A percentile compares a stretch with the other conserved stretches of the same genome.
Conservation (phyloP, 176 grass and related monocot genomes). For the Hordeum vulgare region DNA sequence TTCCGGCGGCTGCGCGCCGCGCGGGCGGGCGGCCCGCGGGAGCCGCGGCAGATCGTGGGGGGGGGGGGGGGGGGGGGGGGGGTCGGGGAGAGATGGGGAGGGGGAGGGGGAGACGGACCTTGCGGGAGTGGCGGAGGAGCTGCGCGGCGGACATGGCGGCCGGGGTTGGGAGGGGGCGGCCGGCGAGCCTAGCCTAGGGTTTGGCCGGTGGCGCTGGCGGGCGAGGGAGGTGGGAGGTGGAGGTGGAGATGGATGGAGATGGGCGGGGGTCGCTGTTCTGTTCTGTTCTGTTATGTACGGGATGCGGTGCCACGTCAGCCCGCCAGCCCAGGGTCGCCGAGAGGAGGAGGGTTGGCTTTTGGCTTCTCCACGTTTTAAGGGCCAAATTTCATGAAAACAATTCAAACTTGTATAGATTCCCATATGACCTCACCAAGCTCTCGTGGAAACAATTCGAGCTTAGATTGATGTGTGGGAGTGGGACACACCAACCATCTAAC, state of each 20-base stretch:
- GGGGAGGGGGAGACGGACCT: conserved; percentile 19
- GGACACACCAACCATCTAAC: no score
- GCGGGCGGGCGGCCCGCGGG: not conserved
- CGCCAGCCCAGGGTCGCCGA: not conserved
- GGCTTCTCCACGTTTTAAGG: no score
- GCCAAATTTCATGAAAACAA: no score
- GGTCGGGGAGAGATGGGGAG: not conserved
- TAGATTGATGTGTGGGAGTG: no score
- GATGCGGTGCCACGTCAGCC: not conserved
- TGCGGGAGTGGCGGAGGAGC: conserved; percentile 76
- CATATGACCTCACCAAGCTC: no score
- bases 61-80: not conserved
- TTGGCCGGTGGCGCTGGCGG: not conserved
- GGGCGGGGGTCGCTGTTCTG: not conserved
- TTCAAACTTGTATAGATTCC: no score
- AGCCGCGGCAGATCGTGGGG: not conserved
- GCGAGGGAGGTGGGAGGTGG: not conserved
- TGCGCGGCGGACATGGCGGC: conserved; percentile 43
- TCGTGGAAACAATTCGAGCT: no score
- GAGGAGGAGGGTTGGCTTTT: no score
- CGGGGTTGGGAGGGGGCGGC: not conserved
- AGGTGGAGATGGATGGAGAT: not conserved
- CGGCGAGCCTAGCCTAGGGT: conserved; percentile 6
- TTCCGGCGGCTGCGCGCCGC: not conserved
- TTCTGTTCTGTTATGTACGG: not conserved